phyloP scores from a whole-genome alignment of 1,284 basidiomycete species.

The Melampsora americana region DNA sequence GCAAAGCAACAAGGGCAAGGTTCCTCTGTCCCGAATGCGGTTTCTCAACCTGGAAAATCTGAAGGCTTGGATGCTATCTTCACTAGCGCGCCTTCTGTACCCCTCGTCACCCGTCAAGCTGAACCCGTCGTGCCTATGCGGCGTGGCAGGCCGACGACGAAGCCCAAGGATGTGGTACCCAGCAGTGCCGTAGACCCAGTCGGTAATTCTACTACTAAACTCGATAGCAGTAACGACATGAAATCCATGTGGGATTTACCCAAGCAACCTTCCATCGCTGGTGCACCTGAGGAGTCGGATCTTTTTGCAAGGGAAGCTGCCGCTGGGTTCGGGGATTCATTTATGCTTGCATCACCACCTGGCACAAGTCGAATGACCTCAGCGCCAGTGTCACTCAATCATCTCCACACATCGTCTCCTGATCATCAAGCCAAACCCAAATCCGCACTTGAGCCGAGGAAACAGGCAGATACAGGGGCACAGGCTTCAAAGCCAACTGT shows the following conservation, averaged over 20 bases:
- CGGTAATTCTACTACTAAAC: background rate
- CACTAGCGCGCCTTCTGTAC: conserved; percentile 6
- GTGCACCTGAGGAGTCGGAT: conserved; percentile 26
- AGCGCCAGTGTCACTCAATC: background rate
- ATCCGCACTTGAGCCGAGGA: background rate
- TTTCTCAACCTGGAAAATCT: conserved; percentile 19
- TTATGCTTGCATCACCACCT: conserved; percentile 12
- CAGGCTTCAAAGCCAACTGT: background rate
- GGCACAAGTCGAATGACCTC: background rate
- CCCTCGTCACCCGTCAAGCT: conserved; percentile 28
- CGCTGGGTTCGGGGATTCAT: conserved; percentile 39
- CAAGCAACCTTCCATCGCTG: background rate
- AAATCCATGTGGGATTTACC: background rate
- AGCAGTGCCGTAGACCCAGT: background rate
- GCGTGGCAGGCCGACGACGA: conserved; percentile 52
- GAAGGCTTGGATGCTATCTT: conserved; percentile 34
- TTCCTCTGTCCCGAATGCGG: conserved; percentile 20
- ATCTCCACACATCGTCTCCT: background rate
- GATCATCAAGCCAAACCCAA: background rate
- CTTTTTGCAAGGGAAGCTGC: conserved; percentile 40
- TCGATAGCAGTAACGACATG: background rate
- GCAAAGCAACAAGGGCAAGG: background rate
- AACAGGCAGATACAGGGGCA: background rate
- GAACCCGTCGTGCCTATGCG: conserved; percentile 55
- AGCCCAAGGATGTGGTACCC: conserved; percentile 12